These are phyloP conservation scores for Colletotrichum cuscutae DNA, from an alignment of 2,329 filamentous ascomycete genomes.

Conservation along the genomic window DNA sequence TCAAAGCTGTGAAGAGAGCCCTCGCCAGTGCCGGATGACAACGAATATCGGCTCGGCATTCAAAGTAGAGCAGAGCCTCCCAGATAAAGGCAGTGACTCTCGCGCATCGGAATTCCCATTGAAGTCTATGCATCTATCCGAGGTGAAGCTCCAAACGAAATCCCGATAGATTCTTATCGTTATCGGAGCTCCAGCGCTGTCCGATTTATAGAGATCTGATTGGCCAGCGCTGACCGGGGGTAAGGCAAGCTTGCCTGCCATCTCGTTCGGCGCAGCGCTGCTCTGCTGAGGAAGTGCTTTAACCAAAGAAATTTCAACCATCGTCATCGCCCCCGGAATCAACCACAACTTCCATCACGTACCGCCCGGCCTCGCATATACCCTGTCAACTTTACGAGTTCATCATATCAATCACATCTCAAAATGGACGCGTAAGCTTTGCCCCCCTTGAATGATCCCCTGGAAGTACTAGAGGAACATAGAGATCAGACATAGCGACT, in stretches of 20 bases:
- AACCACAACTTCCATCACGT: neutral
- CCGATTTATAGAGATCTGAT: neutral
- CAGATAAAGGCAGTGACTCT: neutral
- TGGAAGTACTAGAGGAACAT: conserved; percentile 15
- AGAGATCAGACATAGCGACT: conserved; percentile 20
- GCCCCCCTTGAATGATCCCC: conserved; percentile 18
- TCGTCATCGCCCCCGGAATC: conserved; percentile 31
- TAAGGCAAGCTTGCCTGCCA: conserved; percentile 23
- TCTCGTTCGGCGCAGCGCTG: neutral
- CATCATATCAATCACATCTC: neutral
- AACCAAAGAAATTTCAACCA: conserved; percentile 36
- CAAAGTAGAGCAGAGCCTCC: no score
- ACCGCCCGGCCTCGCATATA: neutral
- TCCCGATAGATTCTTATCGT: conserved; percentile 18
- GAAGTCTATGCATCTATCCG: conserved; percentile 14
- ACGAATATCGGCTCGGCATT: no score
- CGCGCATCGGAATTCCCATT: neutral
- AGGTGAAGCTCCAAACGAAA: neutral
- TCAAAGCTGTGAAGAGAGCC: no score
- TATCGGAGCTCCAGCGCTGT: conserved; percentile 18
- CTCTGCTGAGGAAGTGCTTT: neutral
- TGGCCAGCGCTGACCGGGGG: conserved; percentile 16
- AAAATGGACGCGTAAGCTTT: conserved; percentile 39
- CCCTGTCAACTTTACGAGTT: neutral
- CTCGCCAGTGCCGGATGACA: no score